Evolutionary conservation across 352 stramenopile species (phyloP).

Genomic region (Nothophytophthora sp.): DNA sequence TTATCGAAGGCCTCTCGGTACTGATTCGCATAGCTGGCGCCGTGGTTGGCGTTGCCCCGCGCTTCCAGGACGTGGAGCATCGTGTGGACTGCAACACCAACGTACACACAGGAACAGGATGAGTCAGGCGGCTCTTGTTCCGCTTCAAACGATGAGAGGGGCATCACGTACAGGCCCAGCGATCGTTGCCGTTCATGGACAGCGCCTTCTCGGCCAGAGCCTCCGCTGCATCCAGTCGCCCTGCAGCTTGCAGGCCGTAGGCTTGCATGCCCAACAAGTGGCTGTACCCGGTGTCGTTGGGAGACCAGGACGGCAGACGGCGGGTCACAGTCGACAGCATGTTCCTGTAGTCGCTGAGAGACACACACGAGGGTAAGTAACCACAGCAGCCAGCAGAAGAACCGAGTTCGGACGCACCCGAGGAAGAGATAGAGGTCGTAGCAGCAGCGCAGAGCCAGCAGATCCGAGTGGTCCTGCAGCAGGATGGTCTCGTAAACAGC

Average conservation of each 20-base stretch:
- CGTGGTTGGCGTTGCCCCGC: constrained; percentile 83
- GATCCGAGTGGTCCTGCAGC: constrained; percentile 57
- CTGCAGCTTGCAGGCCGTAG: constrained; percentile 72
- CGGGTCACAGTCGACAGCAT: constrained; percentile 71
- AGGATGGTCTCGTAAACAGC: constrained; percentile 84
- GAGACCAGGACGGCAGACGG: constrained; percentile 74
- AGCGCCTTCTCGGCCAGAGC: constrained; percentile 75
- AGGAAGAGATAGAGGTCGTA: constrained; percentile 81
- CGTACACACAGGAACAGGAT: constrained; percentile 1
- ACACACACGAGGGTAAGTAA: background rate
- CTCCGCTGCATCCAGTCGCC: constrained; percentile 68
- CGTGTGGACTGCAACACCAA: constrained; percentile 60
- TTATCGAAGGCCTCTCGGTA: constrained; percentile 82
- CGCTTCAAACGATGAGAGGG: background rate
- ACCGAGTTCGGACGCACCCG: constrained; percentile 42
- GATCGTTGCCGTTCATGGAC: constrained; percentile 85
- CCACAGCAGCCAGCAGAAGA: background rate
- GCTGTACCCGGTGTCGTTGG: constrained; percentile 76
- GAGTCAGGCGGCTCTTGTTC: background rate
- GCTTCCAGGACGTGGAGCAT: constrained; percentile 78
- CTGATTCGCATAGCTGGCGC: constrained; percentile 82
- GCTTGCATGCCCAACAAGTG: constrained; percentile 82
- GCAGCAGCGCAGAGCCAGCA: constrained; percentile 77
- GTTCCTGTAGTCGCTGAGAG: constrained; percentile 78
- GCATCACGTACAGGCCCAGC: constrained; percentile 71